Evolutionary conservation across 345 rosid species (phyloP), one percentile per base, ranked within the genome.

Genomic region (Limnanthes douglasii): DNA sequence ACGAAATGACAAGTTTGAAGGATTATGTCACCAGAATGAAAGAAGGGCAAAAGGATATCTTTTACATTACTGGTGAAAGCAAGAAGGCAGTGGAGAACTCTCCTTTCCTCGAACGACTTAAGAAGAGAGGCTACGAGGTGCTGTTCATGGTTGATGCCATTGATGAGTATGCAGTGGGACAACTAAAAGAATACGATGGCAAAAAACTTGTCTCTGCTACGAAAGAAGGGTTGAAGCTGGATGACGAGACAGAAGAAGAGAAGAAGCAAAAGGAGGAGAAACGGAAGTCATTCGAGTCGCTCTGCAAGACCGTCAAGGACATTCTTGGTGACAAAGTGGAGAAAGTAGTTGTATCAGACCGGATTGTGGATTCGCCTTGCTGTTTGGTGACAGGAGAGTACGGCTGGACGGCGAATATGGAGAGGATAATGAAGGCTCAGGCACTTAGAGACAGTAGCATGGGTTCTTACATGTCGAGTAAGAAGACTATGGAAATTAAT

Each of bases 401-500:
- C 4, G 94, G 94, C 0, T 85, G 96, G 96, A 74, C 67, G 0
- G 96, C 96, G 0, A 86, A 86, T 26, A 86, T 86, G 96, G 96
- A 85, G 34, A 73, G 93, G 53, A 80, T 85, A 5, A 85, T 85
- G 93, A 85, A 73, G 56, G 96, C 96, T 0, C 90, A 85, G 44
- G 86, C 94, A 1, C 15, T 85, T 59, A 69, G 96, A 44, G 94
- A 85, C 26, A 74, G n/a, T 58, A 85, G 86, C 73, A 77, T 80
- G 94, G n/a, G 86, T 2, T 65, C 86, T 0, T 85, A 85, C 51
- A 85, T 85, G 96, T 85, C 96, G 0, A 71, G 83, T 62, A 85
- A 85, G 83, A 80, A 80, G 49, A 85, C 96, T 0, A 80, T 85
- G 94, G 96, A 77, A 53, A 74, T 85, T 0, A 85, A 85, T 21